Conservation (phyloP, 306 rosid species). For the Vicia faba region DNA sequence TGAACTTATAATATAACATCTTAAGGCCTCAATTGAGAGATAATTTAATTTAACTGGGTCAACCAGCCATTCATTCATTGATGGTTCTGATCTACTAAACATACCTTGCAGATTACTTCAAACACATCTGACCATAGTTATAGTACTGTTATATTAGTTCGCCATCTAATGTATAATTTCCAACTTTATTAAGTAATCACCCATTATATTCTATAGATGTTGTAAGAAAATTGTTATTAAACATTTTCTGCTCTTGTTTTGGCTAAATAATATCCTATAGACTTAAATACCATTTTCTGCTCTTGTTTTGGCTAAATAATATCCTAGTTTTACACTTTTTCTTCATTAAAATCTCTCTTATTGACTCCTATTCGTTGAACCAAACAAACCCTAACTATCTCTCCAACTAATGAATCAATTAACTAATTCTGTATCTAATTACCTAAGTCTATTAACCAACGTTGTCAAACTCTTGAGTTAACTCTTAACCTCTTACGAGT, state of each 20-base stretch:
- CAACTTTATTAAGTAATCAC: constrained; percentile 3
- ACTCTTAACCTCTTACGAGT: not conserved
- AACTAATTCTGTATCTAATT: not conserved
- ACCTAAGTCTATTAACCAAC: not conserved
- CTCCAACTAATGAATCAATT: not conserved
- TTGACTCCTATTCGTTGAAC: not conserved
- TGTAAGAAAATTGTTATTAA: not conserved
- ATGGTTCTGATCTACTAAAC: constrained; percentile 4
- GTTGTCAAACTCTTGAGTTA: not conserved
- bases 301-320: too few relatives aligned
- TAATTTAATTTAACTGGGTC: constrained; percentile 10
- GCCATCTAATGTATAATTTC: not conserved
- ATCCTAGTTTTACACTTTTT: too few relatives aligned
- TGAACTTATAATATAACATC: constrained; percentile 2
- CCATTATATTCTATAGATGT: constrained; percentile 1
- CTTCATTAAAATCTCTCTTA: not conserved
- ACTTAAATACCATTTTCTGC: too few relatives aligned
- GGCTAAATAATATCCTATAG: not conserved
- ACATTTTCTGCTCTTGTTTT: not conserved
- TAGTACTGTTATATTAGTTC: constrained; percentile 1
- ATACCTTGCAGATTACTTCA: constrained; percentile 11
- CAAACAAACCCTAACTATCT: not conserved
- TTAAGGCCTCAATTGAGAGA: constrained; percentile 14
- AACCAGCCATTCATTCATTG: constrained; percentile 2
- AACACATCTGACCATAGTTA: constrained; percentile 12